Evolutionary conservation across 306 rosid genomes (phyloP).

Genomic region (Sphenostylis stenocarpa): DNA sequence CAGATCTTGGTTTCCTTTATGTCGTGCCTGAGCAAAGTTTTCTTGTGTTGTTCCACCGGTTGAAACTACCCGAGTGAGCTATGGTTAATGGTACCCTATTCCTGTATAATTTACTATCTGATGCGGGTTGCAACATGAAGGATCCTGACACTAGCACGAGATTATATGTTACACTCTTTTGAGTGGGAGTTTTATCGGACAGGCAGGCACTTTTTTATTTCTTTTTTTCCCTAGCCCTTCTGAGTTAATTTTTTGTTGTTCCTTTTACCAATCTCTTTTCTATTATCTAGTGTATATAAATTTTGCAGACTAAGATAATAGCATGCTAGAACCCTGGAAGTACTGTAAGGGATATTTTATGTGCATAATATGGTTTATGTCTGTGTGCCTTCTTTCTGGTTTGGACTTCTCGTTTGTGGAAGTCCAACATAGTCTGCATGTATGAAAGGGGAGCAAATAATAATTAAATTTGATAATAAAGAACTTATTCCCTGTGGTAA

Average conservation of each 20-base stretch:
- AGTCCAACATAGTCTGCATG: background rate
- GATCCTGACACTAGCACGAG: slow-evolving; percentile 36
- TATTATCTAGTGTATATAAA: slow-evolving; percentile 51
- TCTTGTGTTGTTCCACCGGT: slow-evolving; percentile 89
- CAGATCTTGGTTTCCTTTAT: slow-evolving; percentile 94
- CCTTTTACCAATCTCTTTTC: background rate
- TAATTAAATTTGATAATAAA: slow-evolving; percentile 20
- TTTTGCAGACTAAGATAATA: slow-evolving; percentile 46
- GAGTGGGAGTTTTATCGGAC: slow-evolving; percentile 31
- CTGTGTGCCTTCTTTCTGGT: slow-evolving; percentile 25
- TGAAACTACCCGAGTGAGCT: slow-evolving; percentile 79
- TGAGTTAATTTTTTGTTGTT: background rate
- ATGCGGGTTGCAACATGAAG: slow-evolving; percentile 16
- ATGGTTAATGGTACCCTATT: background rate
- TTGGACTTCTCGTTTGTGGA: slow-evolving; percentile 1
- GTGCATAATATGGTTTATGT: slow-evolving; percentile 23
- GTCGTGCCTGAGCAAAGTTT: slow-evolving; percentile 89
- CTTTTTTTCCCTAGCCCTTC: slow-evolving; percentile 20
- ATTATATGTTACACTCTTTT: slow-evolving; percentile 10
- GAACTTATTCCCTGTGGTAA: slow-evolving; percentile 1
- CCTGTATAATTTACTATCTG: slow-evolving; percentile 1
- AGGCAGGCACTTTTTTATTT: slow-evolving; percentile 20
- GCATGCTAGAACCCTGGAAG: slow-evolving; percentile 30
- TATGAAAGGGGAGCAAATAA: slow-evolving; percentile 12
- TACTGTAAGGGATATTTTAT: slow-evolving; percentile 19